Base-by-base conservation (phyloP, 371 early-diverging fungal species). In the Lichtheimia ramosa region DNA sequence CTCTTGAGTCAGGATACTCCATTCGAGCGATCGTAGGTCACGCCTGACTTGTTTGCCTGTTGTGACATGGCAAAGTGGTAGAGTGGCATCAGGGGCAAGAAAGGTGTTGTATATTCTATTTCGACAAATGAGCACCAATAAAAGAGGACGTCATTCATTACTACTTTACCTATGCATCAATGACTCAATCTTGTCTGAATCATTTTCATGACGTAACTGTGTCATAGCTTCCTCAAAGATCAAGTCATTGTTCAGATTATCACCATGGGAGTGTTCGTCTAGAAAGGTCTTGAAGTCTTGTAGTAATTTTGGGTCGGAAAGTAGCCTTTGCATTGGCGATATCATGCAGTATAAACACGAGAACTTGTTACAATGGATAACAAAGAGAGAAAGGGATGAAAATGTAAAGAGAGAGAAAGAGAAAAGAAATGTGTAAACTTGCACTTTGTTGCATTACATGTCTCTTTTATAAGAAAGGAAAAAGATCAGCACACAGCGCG, bases 91-190 rank as follows among this genome's bases (percentile, higher is more conserved):
- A 10, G 52, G 18, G 8, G 63, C 66, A 39, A 79, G 51, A 50
- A 79, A 79, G 14, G 72, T 75, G 3, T 71, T 67, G 46, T 69
- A 79, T 8, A 79, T 76, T 51, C 79, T 75, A 46, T 21, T 15
- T 15, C 20, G 40, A 40, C 21, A 39, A 40, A n/a, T 40, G 41
- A 8, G 12, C 14, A 49, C 14, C 6, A 3, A 14, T n/a, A 25
- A 12, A 21, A 25, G 28, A 18, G 0, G 16, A 24, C 25, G 1
- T 34, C 18, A 5, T 39, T 20, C 34, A 14, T 12, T 3, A 3
- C 0, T 16, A 4, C 16, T 59, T 53, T 66, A 77, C 79, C 79
- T 64, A 25, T 46, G 67, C 5, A 75, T 60, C 16, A 50, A 61
- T 10, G 48, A 46, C 39, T 73, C 71, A 20, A 72, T 57, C 27